Percentiles rank a stretch among this genome's conserved stretches.
phyloP scores from a whole-genome alignment of 306 rosid genomes.

The Hippophae gyantsensis region DNA sequence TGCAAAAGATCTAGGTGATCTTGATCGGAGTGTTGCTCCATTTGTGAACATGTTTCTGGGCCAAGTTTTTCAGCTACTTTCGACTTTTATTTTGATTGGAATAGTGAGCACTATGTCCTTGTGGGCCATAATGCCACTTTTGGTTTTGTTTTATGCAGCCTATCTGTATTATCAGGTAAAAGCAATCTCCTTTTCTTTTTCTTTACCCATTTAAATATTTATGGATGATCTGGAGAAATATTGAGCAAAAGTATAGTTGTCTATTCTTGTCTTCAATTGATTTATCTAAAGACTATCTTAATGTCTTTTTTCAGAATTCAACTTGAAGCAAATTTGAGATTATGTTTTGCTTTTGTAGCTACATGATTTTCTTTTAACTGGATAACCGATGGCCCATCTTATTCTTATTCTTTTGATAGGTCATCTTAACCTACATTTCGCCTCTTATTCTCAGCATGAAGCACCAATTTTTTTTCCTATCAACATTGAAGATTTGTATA shows the following conservation, averaged over 20 bases:
- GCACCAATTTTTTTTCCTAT: too few species aligned
- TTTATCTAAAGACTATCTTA: too few species aligned
- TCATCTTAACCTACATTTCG: too few species aligned
- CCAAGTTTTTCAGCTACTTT: constrained; percentile 68
- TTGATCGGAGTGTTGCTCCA: constrained; percentile 80
- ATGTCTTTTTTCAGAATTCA: not conserved
- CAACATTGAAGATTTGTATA: too few species aligned
- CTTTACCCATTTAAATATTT: not conserved
- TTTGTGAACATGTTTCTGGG: constrained; percentile 70
- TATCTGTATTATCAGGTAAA: constrained; percentile 86
- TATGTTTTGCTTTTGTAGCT: not conserved
- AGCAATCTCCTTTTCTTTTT: not conserved
- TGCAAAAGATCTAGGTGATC: constrained; percentile 91
- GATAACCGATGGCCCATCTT: not conserved
- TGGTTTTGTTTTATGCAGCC: constrained; percentile 75
- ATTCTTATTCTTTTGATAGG: not conserved
- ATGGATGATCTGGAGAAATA: not conserved
- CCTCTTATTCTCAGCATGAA: too few species aligned
- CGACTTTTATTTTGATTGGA: constrained; percentile 85
- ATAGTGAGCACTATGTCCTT: constrained; percentile 90
- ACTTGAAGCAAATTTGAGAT: not conserved
- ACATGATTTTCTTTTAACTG: not conserved
- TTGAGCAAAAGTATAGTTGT: too few species aligned
- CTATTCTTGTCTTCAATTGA: too few species aligned
- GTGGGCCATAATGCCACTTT: constrained; percentile 92